Evolutionary conservation across 495 filamentous ascomycete genomes (phyloP).

Genomic region (Penicillium subrubescens): DNA sequence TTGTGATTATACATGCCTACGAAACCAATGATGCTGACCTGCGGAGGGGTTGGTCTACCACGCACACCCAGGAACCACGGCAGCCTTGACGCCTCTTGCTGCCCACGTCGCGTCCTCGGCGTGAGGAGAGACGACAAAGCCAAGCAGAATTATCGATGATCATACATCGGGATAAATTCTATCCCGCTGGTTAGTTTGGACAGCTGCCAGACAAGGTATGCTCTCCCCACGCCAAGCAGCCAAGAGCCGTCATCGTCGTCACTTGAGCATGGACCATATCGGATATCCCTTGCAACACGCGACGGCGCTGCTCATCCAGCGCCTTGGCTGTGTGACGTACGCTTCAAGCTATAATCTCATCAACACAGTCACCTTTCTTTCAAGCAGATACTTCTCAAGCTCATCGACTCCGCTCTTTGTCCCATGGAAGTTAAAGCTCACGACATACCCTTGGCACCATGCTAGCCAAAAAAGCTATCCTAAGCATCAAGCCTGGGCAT

Average conservation of each 20-base stretch:
- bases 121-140: neutral
- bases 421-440: neutral
- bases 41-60: neutral
- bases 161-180: slow-evolving; percentile 7
- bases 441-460: neutral
- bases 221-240: slow-evolving; percentile 24
- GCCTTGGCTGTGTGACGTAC: slow-evolving; percentile 13
- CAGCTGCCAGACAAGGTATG: slow-evolving; percentile 12
- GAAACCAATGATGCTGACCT: neutral
- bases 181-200: slow-evolving; percentile 6
- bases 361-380: neutral
- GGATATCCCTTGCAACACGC: slow-evolving; percentile 5
- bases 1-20: neutral
- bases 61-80: slow-evolving; percentile 16
- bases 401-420: neutral
- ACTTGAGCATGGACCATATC: slow-evolving; percentile 10
- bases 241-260: slow-evolving; percentile 20
- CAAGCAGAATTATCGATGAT: neutral
- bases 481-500: neutral
- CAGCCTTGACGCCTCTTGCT: neutral
- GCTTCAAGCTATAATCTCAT: neutral
- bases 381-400: neutral
- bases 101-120: neutral
- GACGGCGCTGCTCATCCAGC: slow-evolving; percentile 18
- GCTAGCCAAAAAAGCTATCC: neutral